Conservation (phyloP, 768 basidiomycete genomes). For the Sarcomyxa edulis region DNA sequence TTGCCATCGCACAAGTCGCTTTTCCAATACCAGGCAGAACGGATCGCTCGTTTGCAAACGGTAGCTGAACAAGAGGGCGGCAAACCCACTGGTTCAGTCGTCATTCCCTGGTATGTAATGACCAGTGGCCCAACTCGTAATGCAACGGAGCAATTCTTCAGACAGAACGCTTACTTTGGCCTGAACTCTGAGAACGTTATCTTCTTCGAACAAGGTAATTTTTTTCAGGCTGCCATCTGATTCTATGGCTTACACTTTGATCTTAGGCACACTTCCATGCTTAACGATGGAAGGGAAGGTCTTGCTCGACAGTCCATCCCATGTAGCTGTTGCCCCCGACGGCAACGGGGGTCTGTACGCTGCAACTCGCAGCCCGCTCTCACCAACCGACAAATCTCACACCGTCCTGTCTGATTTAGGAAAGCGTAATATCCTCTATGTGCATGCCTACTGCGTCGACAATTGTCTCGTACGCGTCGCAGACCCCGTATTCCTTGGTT, state of each 20-base stretch:
- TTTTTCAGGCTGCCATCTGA: constrained; percentile 1
- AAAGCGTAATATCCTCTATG: constrained; percentile 71
- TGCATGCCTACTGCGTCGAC: constrained; percentile 97
- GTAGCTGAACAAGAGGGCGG: constrained; percentile 56
- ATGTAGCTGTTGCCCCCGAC: constrained; percentile 92
- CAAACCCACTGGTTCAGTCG: constrained; percentile 55
- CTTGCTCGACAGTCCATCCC: constrained; percentile 72
- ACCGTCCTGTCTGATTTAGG: constrained; percentile 84
- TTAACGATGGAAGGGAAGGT: constrained; percentile 93
- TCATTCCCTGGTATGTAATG: constrained; percentile 98
- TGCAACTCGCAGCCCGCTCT: constrained; percentile 77
- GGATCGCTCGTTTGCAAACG: constrained; percentile 79
- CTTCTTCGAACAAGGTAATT: constrained; percentile 91
- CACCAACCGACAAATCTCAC: constrained; percentile 46
- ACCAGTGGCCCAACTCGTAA: constrained; percentile 92
- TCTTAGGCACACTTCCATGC: constrained; percentile 88
- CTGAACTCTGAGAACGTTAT: constrained; percentile 75
- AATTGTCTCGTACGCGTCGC: constrained; percentile 98
- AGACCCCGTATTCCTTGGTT: constrained; percentile 95
- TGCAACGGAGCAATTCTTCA: constrained; percentile 85
- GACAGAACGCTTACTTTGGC: constrained; percentile 74
- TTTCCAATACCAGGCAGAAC: constrained; percentile 97
- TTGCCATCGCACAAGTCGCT: constrained; percentile 90
- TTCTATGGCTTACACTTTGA: background rate
- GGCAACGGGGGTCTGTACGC: constrained; percentile 98